Evolutionary conservation across 441 rosid species (phyloP).

Genomic region (Lepidium campestre): DNA sequence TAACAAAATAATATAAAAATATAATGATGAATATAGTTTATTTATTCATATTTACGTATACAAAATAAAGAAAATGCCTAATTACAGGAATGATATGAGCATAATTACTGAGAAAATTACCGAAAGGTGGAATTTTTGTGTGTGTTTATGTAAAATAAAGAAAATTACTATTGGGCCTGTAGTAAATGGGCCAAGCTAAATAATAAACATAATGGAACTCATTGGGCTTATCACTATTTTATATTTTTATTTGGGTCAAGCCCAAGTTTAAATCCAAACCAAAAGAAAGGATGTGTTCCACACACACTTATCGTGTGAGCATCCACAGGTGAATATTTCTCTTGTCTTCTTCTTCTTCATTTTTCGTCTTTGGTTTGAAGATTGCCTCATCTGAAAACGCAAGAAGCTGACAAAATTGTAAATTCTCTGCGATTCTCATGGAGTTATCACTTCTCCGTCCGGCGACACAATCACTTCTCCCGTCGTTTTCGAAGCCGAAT

Average conservation of each 20-base stretch:
- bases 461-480: slow-evolving; percentile 25
- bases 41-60: no score
- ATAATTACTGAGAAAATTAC: no score
- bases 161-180: no score
- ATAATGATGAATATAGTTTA: no score
- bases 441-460: slow-evolving; percentile 43
- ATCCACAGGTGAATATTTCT: slow-evolving; percentile 14
- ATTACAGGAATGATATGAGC: no score
- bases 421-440: slow-evolving; percentile 24
- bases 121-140: no score
- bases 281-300: not conserved
- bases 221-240: not conserved
- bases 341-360: not conserved
- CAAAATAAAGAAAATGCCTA: no score
- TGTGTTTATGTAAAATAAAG: no score
- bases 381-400: slow-evolving; percentile 25
- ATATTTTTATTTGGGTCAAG: not conserved
- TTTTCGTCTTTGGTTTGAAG: not conserved
- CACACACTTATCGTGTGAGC: slow-evolving; percentile 10
- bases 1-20: no score
- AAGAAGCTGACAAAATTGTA: slow-evolving; percentile 9
- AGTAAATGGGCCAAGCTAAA: not conserved
- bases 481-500: slow-evolving; percentile 25
- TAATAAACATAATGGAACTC: not conserved
- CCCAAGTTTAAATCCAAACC: not conserved